Conservation (phyloP, 1,139 yeast genomes). For the Candida tropicalis region DNA sequence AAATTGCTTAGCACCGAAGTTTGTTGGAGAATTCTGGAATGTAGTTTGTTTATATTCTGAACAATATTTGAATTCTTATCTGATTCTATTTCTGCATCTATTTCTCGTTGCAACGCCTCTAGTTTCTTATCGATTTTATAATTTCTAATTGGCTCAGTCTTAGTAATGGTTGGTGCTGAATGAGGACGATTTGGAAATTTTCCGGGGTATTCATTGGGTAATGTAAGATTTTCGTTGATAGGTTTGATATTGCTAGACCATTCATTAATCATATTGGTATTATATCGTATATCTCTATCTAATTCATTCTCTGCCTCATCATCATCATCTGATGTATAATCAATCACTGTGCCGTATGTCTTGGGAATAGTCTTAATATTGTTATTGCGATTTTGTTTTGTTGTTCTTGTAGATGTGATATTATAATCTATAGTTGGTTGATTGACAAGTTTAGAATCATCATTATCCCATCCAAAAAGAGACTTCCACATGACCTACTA, state of each 20-base stretch:
- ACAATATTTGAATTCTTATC: conserved; percentile 13
- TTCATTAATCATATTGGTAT: conserved; percentile 14
- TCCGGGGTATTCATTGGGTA: conserved; percentile 26
- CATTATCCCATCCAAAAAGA: conserved; percentile 16
- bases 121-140: conserved; percentile 15
- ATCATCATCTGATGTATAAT: conserved; percentile 8
- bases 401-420: conserved; percentile 20
- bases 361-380: not conserved
- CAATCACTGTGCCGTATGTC: conserved; percentile 7
- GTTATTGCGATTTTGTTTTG: not conserved
- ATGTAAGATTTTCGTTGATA: conserved; percentile 14
- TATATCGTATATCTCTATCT: conserved; percentile 18
- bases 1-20: conserved; percentile 26
- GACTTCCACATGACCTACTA: conserved; percentile 11
- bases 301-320: conserved; percentile 25
- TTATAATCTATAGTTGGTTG: conserved; percentile 45
- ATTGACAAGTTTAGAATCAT: conserved; percentile 28
- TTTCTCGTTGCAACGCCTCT: conserved; percentile 19
- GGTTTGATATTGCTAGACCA: conserved; percentile 11
- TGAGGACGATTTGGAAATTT: conserved; percentile 17
- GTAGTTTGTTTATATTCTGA: conserved; percentile 14
- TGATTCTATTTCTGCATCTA: conserved; percentile 18
- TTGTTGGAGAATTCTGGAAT: conserved; percentile 21
- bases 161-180: conserved; percentile 1
- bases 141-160: conserved; percentile 1